Evolutionary conservation across 192 early-diverging fungal species (phyloP).

Genomic region (Backusella sp.): DNA sequence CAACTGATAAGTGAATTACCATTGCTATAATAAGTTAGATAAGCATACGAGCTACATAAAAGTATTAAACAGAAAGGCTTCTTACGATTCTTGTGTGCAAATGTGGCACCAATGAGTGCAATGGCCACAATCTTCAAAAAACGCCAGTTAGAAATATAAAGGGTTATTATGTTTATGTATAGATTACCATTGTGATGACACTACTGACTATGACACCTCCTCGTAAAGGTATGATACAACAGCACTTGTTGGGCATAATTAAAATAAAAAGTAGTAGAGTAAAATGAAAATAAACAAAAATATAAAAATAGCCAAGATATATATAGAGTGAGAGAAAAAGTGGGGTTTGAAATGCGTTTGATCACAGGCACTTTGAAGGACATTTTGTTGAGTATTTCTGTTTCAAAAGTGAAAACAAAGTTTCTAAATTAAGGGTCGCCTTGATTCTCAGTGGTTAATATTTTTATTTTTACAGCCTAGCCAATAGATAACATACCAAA

Average conservation of each 20-base stretch:
- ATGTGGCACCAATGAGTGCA: conserved; percentile 18
- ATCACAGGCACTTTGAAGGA: background rate
- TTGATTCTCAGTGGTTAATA: background rate
- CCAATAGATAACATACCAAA: no score
- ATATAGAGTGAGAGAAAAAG: background rate
- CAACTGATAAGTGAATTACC: conserved; percentile 26
- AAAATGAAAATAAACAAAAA: background rate
- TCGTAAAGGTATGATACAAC: conserved; percentile 34
- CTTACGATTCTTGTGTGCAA: conserved; percentile 38
- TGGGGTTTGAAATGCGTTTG: background rate
- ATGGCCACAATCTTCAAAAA: conserved; percentile 22
- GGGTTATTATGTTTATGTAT: background rate
- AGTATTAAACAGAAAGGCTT: background rate
- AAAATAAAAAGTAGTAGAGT: background rate
- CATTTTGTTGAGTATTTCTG: background rate
- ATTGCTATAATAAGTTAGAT: conserved; percentile 21
- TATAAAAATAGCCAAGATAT: background rate
- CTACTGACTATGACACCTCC: conserved; percentile 20
- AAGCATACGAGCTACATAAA: background rate
- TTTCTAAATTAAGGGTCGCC: background rate
- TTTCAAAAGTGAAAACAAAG: background rate
- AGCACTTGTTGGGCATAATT: conserved; percentile 31
- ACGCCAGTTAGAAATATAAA: background rate
- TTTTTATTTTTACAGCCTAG: background rate
- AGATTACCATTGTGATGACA: conserved; percentile 15